Evolutionary conservation across 352 stramenopile species (phyloP).

Genomic region (Globisporangium barbulae): DNA sequence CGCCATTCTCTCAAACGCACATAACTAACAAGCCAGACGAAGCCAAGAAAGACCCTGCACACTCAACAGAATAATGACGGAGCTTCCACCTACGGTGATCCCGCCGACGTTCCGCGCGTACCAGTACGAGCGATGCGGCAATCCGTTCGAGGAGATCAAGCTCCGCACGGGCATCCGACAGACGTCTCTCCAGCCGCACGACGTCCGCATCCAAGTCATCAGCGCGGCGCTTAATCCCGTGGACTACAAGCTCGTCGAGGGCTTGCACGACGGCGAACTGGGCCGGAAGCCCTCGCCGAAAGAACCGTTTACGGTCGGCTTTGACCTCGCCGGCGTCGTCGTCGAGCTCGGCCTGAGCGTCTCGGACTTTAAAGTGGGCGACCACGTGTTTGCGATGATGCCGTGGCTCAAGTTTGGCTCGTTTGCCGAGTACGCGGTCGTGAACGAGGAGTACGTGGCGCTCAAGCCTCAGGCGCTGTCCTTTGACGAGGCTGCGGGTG

Average conservation of each 20-base stretch:
- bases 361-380: no score
- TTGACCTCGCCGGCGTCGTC: neutral
- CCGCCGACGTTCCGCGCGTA: slow-evolving; percentile 5
- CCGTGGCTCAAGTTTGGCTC: neutral
- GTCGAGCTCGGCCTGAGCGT: no score
- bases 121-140: neutral
- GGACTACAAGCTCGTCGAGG: slow-evolving; percentile 58
- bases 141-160: neutral
- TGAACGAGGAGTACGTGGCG: slow-evolving; percentile 22
- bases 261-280: no score
- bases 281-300: no score
- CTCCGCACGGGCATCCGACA: neutral
- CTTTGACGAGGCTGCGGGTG: slow-evolving; percentile 18
- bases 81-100: no score
- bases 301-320: no score
- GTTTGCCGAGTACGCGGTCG: slow-evolving; percentile 15
- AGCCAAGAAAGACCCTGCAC: no score
- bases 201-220: slow-evolving; percentile 61
- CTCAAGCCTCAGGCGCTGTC: slow-evolving; percentile 25
- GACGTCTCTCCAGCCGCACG: slow-evolving; percentile 18
- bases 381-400: neutral
- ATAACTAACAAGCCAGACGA: no score
- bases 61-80: no score
- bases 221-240: slow-evolving; percentile 61
- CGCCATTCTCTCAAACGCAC: no score